Evolutionary conservation across 2,329 filamentous ascomycete species (phyloP).

Genomic region (Fusarium temperatum): DNA sequence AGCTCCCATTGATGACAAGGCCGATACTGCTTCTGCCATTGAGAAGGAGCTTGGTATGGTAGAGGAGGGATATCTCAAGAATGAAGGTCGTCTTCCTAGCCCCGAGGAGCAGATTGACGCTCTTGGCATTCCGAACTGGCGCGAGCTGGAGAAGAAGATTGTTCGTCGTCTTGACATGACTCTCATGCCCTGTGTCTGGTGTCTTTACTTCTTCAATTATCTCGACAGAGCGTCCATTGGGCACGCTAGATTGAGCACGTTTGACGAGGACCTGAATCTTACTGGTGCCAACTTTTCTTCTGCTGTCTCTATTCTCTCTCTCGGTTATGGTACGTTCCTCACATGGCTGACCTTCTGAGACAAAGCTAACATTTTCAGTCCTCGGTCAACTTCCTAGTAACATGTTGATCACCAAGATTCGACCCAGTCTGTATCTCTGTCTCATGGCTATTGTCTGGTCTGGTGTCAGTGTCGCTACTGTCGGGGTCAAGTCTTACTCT

Average conservation of each 20-base stretch:
- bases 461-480: slow-evolving; percentile 2
- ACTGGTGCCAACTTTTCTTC: slow-evolving; percentile 6
- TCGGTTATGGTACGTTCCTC: background rate
- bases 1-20: background rate
- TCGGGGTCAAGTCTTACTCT: slow-evolving; percentile 4
- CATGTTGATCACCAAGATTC: slow-evolving; percentile 15
- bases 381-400: slow-evolving; percentile 12
- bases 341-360: rapidly evolving
- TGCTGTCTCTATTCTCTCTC: slow-evolving; percentile 15
- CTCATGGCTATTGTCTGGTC: slow-evolving; percentile 17
- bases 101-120: slow-evolving; percentile 16
- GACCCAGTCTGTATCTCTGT: slow-evolving; percentile 5
- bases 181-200: slow-evolving; percentile 19
- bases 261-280: background rate
- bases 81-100: background rate
- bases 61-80: slow-evolving; percentile 9
- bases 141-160: slow-evolving; percentile 14
- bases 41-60: slow-evolving; percentile 5
- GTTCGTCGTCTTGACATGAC: slow-evolving; percentile 12
- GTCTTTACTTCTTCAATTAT: slow-evolving; percentile 22
- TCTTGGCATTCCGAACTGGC: slow-evolving; percentile 6
- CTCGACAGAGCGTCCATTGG: slow-evolving; percentile 13
- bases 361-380: background rate
- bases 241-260: background rate
- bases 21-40: background rate